Conservation (phyloP, 73 alveolate species). For the Symbiodinium natans region DNA sequence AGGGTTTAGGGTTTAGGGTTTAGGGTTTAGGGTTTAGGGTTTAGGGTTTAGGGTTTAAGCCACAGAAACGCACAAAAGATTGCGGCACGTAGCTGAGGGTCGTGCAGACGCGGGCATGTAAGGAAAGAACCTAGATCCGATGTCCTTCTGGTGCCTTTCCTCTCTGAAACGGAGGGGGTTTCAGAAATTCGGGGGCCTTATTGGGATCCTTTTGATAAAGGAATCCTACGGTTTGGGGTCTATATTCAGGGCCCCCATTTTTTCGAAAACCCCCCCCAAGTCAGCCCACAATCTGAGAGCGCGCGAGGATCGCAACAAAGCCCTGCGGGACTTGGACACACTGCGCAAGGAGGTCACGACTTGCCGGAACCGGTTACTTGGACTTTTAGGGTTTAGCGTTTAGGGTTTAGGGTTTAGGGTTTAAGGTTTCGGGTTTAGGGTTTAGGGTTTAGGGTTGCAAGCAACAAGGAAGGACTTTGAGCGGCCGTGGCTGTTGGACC, state of each 20-base stretch:
- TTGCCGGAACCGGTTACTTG: neutral
- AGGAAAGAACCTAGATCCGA: neutral
- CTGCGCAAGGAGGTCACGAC: slow-evolving; percentile 24
- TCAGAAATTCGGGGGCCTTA: no score
- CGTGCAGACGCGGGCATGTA: neutral
- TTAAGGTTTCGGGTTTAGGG: neutral
- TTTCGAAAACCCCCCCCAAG: neutral
- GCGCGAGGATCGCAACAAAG: slow-evolving; percentile 27
- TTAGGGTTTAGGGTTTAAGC: no score
- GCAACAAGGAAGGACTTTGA: neutral
- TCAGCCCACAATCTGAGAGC: no score
- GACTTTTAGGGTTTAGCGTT: neutral
- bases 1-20: neutral
- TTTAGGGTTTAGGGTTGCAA: neutral
- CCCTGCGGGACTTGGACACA: slow-evolving; percentile 22
- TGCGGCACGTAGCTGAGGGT: neutral
- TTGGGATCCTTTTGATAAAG: no score
- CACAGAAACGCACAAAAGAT: neutral
- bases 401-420: neutral
- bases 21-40: neutral
- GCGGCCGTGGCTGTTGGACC: no score
- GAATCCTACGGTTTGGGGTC: neutral
- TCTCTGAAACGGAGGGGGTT: no score
- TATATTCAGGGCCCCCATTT: neutral
- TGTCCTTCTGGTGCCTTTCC: no score